Evolutionary conservation across 805 yeast species (phyloP), one percentile per base, ranked within the genome.

Genomic region (Wickerhamomyces chaumierensis): DNA sequence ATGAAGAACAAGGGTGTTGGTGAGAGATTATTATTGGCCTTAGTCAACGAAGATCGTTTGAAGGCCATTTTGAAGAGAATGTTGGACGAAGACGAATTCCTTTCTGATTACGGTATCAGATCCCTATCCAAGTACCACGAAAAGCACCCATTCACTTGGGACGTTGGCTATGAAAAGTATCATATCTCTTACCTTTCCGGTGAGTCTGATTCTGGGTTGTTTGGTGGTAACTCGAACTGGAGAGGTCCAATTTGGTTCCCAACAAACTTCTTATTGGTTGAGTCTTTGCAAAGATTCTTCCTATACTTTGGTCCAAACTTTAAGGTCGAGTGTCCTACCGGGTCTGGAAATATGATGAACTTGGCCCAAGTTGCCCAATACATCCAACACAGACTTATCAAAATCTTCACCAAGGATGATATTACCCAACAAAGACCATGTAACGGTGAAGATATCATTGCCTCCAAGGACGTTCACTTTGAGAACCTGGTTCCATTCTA

Each of bases 221-320:
- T 87, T 69, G 96, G 96, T 37, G 96, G 96, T 42, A 87, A 87
- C 58, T 86, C 95, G 18, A 87, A 87, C 61, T 87, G 96, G 96
- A 72, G 96, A 58, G 96, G 96, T 3, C 96, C 96, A 14, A 86
- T 87, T 48, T 87, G 96, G 96, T 86, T 87, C 68, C 95, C 96
- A 17, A 84, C 84, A 12, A 87, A 81, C 52, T 87, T 87, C 58
- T 64, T 87, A 44, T 63, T 87, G 31, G 84, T 87, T 41, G 96
- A 87, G 63, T 76, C 95, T 0, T 65, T 87, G 49, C 92, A 87
- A 60, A 69, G 95, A 50, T 85, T 85, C 58, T 85, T 79, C 58
- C 65, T 87, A 52, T 87, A 86, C 65, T 87, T 86, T 57, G 96
- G 96, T 12, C 77, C 88, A 20, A 79, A 71, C 38, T 72, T 87